Percentiles rank a stretch among this genome's conserved stretches.
phyloP scores from a whole-genome alignment of 2,329 filamentous ascomycete species.

The Talaromyces pinophilus region DNA sequence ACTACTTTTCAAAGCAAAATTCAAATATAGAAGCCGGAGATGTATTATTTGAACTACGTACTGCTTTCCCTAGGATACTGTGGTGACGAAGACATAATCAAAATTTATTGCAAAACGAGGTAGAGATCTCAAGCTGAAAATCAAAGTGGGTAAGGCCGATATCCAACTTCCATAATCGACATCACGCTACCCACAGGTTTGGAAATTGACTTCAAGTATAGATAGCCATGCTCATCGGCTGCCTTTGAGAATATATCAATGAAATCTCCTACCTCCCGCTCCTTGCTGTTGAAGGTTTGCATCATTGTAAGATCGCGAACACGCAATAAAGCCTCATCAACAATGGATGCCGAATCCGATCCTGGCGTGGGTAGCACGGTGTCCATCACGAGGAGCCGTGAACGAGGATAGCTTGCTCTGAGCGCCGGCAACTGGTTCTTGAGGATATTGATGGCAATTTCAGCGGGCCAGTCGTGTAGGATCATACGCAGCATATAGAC shows the following conservation, averaged over 20 bases:
- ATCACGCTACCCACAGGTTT: too few species aligned
- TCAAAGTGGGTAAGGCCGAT: too few species aligned
- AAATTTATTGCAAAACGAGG: too few species aligned
- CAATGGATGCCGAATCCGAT: neutral
- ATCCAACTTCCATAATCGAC: too few species aligned
- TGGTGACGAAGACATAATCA: too few species aligned
- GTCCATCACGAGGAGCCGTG: neutral
- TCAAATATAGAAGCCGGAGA: too few species aligned
- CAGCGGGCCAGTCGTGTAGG: conserved; percentile 6
- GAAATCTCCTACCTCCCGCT: conserved; percentile 3
- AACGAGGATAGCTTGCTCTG: neutral
- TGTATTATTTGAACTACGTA: too few species aligned
- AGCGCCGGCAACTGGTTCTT: conserved; percentile 7
- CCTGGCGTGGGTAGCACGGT: neutral
- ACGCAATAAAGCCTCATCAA: neutral
- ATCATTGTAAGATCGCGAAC: conserved; percentile 8
- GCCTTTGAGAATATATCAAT: neutral
- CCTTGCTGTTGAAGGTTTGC: conserved; percentile 1
- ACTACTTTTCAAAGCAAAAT: too few species aligned
- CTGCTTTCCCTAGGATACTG: too few species aligned
- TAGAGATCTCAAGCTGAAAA: too few species aligned
- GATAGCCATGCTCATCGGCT: too few species aligned
- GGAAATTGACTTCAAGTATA: too few species aligned
- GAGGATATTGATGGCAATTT: conserved; percentile 5
- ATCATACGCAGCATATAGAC: conserved; percentile 7